Evolutionary conservation across 1,139 yeast species (phyloP).

Genomic region (Yamadazyma atmosphaerica): DNA sequence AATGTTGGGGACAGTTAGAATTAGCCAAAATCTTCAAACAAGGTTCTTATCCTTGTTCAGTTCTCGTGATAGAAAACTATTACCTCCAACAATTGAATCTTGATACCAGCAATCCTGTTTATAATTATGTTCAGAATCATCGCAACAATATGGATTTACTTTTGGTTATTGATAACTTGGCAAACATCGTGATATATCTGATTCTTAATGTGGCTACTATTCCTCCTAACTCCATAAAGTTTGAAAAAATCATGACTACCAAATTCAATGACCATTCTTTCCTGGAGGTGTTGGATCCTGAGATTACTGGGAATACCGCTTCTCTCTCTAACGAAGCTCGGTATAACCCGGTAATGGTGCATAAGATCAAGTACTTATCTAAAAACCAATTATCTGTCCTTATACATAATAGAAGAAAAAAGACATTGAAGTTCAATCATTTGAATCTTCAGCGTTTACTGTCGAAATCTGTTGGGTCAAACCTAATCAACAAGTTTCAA

Average conservation of each 20-base stretch:
- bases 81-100: conserved; percentile 21
- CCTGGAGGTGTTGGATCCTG: conserved; percentile 13
- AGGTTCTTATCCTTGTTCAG: conserved; percentile 12
- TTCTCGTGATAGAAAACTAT: conserved; percentile 59
- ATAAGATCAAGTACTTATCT: conserved; percentile 20
- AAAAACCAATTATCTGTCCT: conserved; percentile 20
- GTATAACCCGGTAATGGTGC: conserved; percentile 26
- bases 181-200: conserved; percentile 47
- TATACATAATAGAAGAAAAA: conserved; percentile 41
- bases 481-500: conserved; percentile 55
- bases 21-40: conserved; percentile 25
- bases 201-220: conserved; percentile 52
- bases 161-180: conserved; percentile 47
- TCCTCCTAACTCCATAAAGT: conserved; percentile 43
- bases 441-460: conserved; percentile 10
- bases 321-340: conserved; percentile 9
- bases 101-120: conserved; percentile 7
- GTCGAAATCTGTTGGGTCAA: conserved; percentile 14
- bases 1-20: conserved; percentile 59
- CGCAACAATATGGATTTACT: conserved; percentile 50
- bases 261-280: conserved; percentile 10
- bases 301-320: background rate
- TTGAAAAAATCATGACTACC: conserved; percentile 19
- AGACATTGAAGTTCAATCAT: conserved; percentile 32
- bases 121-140: conserved; percentile 14